Percentiles rank a stretch among this genome's conserved stretches.
phyloP scores from a whole-genome alignment of 2,329 filamentous ascomycete species.

The Aspergillus sp. region DNA sequence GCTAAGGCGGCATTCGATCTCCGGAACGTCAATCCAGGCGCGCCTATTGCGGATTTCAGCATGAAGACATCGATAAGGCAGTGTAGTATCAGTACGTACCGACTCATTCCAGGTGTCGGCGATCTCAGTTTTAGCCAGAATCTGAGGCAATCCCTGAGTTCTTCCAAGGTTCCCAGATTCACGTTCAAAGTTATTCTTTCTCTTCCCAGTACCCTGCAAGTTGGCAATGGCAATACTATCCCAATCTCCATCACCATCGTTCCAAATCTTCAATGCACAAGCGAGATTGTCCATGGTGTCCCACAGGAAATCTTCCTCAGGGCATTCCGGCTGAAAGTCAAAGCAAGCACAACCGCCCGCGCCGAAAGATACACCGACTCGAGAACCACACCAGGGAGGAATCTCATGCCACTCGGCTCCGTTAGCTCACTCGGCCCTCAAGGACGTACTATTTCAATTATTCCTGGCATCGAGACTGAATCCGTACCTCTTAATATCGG shows the following conservation, averaged over 20 bases:
- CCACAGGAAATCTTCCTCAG: not conserved
- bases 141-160: not conserved
- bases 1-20: not conserved
- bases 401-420: not conserved
- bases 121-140: conserved; percentile 2
- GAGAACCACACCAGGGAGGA: not conserved
- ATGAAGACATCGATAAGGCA: not conserved
- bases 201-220: not conserved
- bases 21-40: not conserved
- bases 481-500: not conserved
- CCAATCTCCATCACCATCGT: not conserved
- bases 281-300: not conserved
- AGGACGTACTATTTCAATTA: not conserved
- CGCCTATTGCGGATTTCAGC: conserved; percentile 2
- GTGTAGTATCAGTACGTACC: not conserved
- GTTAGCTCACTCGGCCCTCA: not conserved
- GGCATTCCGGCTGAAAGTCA: not conserved
- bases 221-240: not conserved
- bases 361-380: not conserved
- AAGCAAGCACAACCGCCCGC: not conserved
- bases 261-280: not conserved
- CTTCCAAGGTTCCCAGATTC: not conserved
- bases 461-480: not conserved
- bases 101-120: not conserved
- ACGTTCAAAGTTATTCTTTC: not conserved